Base-by-base conservation (phyloP, 1,139 yeast genomes). In the Sugiyamaella grinbergsii region DNA sequence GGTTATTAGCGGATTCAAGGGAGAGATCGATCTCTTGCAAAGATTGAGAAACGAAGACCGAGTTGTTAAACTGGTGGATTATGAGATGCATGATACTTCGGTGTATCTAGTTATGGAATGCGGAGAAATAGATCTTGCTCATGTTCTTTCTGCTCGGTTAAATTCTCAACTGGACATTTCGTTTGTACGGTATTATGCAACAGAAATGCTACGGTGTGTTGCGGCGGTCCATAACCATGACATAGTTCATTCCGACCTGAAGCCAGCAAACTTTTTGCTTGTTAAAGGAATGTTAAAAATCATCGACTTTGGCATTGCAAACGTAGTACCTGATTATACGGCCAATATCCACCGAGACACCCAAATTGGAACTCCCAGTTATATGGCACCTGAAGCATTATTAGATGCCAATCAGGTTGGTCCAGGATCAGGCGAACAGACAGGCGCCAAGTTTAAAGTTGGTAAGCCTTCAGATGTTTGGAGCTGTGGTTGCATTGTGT, bases 341-440 rank as follows among this genome's bases (percentile, higher is more conserved):
- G 82, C 87, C 26, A 93, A 93, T 62, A 81, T 93, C 19, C 93
- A 91, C 64, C 77, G 98, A 52, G 95, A 89, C 55, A 81, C 90
- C 5, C 97, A 89, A 66, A 85, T 90, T 52, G 98, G 98, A 2
- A 93, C 98, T 0, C 96, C 97, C 2, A 89, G 87, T 66, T 93
- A 93, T 67, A 93, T 93, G 98, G 97, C 98, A 0, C 98, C 98
- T 0, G 98, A 93, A 67, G 89, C 98, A 0, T 72, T 91, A 51
- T 76, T 85, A 40, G 95, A 84, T 66, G 80, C 81, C 49, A 76
- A 70, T 51, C 58, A 58, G 62, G 66, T 63, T 42, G 65, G 65
- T 42, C 61, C 64, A 16, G 64, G 62, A 10, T 24, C 51, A 10
- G 47, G 44, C 1, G 33, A 36, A 54, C 60, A 13, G 63, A 46